phyloP scores from a whole-genome alignment of 352 stramenopile species.

The Globisporangium ultimum region DNA sequence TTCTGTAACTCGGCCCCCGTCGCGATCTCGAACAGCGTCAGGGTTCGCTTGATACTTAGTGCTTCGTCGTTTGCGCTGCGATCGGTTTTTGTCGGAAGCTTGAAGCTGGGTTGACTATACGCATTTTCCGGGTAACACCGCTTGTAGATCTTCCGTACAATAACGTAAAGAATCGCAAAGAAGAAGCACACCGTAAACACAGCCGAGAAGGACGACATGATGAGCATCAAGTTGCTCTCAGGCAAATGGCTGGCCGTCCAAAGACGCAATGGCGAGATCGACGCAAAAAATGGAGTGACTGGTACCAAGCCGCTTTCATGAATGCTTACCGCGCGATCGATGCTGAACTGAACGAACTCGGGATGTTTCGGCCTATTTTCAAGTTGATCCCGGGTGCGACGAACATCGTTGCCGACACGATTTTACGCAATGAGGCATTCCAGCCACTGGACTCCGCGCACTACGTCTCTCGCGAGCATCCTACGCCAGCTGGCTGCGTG shows the following conservation, averaged over 20 bases:
- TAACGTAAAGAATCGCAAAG: background rate
- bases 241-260: background rate
- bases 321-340: background rate
- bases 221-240: background rate
- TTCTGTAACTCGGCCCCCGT: conserved; percentile 18
- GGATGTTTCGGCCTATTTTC: no score
- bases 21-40: conserved; percentile 20
- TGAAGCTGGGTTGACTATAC: no score
- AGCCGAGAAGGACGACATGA: background rate
- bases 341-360: no score
- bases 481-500: no score
- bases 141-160: background rate
- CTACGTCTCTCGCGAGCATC: no score
- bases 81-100: no score
- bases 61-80: no score
- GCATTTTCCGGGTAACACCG: background rate
- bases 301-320: background rate
- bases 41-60: no score
- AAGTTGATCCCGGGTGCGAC: no score
- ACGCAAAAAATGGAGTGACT: background rate
- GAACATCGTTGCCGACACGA: no score
- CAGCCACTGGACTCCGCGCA: no score
- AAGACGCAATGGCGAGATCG: conserved; percentile 4
- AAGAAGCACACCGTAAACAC: background rate
- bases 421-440: no score